Evolutionary conservation across 371 early-diverging fungal species (phyloP).

Genomic region (Rhizopus delemar): DNA sequence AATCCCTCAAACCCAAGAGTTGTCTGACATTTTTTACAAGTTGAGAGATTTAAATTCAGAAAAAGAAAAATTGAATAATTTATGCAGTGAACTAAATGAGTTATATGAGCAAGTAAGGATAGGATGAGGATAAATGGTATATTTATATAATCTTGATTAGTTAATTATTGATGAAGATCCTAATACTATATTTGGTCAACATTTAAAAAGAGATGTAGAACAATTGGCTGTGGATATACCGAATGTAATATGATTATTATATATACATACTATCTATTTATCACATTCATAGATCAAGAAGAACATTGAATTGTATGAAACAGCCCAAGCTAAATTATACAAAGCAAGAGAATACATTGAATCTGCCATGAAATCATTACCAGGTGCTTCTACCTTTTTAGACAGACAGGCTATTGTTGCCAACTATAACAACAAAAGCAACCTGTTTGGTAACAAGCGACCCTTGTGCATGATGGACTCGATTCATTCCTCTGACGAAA

Average conservation of each 20-base stretch:
- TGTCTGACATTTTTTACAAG: constrained; percentile 3
- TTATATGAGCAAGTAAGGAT: constrained; percentile 41
- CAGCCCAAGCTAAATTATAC: constrained; percentile 38
- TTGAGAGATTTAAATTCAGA: constrained; percentile 33
- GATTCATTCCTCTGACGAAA: constrained; percentile 26
- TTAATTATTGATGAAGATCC: constrained; percentile 35
- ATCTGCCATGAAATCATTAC: constrained; percentile 46
- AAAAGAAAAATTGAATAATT: constrained; percentile 33
- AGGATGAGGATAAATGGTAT: too few relatives aligned
- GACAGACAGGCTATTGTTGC: constrained; percentile 40
- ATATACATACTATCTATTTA: neutral
- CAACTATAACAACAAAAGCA: constrained; percentile 5
- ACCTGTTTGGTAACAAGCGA: constrained; percentile 8
- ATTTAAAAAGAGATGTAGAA: constrained; percentile 37
- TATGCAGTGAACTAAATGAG: constrained; percentile 32
- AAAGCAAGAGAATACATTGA: constrained; percentile 43
- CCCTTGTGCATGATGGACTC: constrained; percentile 4
- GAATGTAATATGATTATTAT: constrained; percentile 18
- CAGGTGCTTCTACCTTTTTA: constrained; percentile 41
- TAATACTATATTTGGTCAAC: constrained; percentile 32
- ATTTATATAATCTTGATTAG: constrained; percentile 7
- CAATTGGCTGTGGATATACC: constrained; percentile 37
- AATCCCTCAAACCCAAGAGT: too few relatives aligned
- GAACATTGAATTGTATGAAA: constrained; percentile 26
- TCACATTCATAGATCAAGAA: constrained; percentile 25